Evolutionary conservation across 306 rosid species (phyloP), one percentile per base, ranked within the genome.

Genomic region (Bauhinia variegata): DNA sequence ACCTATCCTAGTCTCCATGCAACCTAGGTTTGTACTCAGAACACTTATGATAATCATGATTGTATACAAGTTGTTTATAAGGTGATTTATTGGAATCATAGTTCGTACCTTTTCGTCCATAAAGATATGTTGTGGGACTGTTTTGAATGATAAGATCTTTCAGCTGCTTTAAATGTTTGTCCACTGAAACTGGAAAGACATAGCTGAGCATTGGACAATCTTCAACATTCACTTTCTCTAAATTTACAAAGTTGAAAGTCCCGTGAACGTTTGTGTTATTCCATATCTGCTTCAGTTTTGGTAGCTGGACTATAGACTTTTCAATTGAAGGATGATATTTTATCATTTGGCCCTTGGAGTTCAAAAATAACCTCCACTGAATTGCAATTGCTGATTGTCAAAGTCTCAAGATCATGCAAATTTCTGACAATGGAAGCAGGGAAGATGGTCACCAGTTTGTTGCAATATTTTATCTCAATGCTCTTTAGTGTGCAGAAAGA

Each of bases 251-350:
- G 33, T 11, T 19, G 57, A 49, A 28, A 52, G n/a, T 52, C 23
- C 57, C 34, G 2, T 11, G 14, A 6, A 19, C 14, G 2, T 52
- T 15, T 19, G 52, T 47, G 52, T 52, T 19, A 52, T 23, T 52
- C 57, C 57, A 52, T 19, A 52, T 52, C 6, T 19, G 57, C 67
- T 59, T 70, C 34, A 70, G 6, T 17, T 44, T 57, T 2, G 74
- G 38, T 44, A 69, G 32, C 12, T 8, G 4, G 1, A 0, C 1
- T n/a, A 71, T 34, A 50, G 28, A 6, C 1, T 0, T 36, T 23
- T 16, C n/a, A 70, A 23, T 2, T 36, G 49, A 19, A 17, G 0
- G 1, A 1, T 9, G 31, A 0, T 7, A 23, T 10, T 43, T 7
- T 9, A 30, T 23, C 30, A 44, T 43, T 2, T 4, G 2, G 54